Evolutionary conservation across 768 basidiomycete species (phyloP), one percentile per base, ranked within the genome.

Genomic region (Pulveroboletus sp.): DNA sequence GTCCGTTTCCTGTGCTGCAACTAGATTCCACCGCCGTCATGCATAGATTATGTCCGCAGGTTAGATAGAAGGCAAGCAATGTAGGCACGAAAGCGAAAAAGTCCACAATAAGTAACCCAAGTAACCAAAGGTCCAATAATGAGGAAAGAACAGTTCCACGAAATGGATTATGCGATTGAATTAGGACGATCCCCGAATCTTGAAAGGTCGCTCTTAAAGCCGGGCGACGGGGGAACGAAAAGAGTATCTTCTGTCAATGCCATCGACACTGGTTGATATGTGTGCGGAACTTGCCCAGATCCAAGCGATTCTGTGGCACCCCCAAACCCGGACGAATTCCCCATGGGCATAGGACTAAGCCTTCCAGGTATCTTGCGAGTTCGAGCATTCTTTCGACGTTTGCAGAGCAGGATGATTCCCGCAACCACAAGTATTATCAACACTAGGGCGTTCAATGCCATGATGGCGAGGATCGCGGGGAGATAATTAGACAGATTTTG

Each of bases 401-500:
- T 79, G 69, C 75, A 82, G 57, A 82, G 69, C 34, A 75, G 71
- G 41, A 80, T 58, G 43, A 80, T 65, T 55, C 79, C 87, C 7
- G 75, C 73, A 31, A 80, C 63, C 51, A 73, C 64, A 48, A 89
- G 75, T 24, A 76, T 67, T 46, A 88, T 64, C 49, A 91, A 66
- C 45, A 88, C 74, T 23, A 89, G 68, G 6, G 87, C 84, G 59
- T 93, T 93, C 57, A 92, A 73, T 31, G 82, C 90, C 60, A 90
- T 79, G 49, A 91, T 67, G 23, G 74, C 90, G 43, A 92, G 73
- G 71, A 91, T 79, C 21, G 79, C 84, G 20, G 90, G 90, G 41
- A 91, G 69, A 67, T 77, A 83, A 23, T 72, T 76, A 39, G 77
- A 75, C 57, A 93, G 76, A 59, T 76, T 76, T 61, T 81, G 78